Evolutionary conservation across 768 basidiomycete species (phyloP), one percentile per base, ranked within the genome.

Genomic region (Galerina marginata): DNA sequence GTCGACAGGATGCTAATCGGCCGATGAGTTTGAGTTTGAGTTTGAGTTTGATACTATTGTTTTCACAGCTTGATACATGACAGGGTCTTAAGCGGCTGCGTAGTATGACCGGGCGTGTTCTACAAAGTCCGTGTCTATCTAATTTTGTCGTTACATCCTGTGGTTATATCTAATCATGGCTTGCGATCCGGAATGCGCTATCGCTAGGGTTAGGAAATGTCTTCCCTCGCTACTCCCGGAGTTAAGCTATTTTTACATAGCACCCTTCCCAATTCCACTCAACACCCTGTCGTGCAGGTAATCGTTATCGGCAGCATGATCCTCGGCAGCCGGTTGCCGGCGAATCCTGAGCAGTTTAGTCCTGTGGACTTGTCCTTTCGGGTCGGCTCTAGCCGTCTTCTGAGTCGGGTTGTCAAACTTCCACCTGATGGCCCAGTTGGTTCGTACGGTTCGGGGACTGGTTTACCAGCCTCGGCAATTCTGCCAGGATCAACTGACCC

Each of bases 391-490:
- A 47, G 46, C 46, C 46, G 23, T 47, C 46, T 47, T 47, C 15
- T 23, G 29, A 25, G 46, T 47, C 46, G n/a, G 46, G 23, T 25
- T 47, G 23, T 47, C 46, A 47, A 47, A 47, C 46, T 47, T 47
- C 46, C 46, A 47, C 46, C 46, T 47, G 11, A 26, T 26, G 46
- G 46, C 9, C 46, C 46, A 47, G 46, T 47, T 47, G 46, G 46
- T 20, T 26, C 23, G 6, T 47, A 14, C 46, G 29, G 46, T 12
- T 29, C 25, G 11, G 46, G 46, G 46, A 47, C 46, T 47, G 46
- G 46, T 47, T 47, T 47, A 47, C 46, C 46, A 47, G 46, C 46
- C 46, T 47, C 23, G 46, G 46, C 46, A 47, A 47, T 47, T 20
- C 20, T 26, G 23, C 46, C 46, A 47, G 46, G 46, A 20, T 20